Percentiles rank a stretch among this genome's conserved stretches.
These are phyloP conservation scores for Syncephalastrum monosporum DNA, from an alignment of 371 early-diverging fungal species.

Conservation along the genomic window DNA sequence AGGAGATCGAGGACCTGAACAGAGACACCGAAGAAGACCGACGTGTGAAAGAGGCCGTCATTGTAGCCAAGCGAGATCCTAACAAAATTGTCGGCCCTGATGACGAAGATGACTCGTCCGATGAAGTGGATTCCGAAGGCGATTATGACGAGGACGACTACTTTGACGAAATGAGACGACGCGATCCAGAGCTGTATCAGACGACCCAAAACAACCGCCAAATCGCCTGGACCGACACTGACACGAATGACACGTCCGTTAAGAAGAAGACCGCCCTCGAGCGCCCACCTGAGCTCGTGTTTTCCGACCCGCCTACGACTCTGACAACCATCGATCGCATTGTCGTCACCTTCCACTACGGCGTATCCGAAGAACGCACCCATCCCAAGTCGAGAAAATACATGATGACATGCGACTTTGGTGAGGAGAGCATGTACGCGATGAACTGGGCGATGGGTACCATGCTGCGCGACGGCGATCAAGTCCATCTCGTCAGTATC, in stretches of 20 bases:
- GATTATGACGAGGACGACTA: constrained; percentile 44
- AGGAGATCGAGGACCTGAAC: constrained; percentile 47
- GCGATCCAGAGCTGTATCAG: constrained; percentile 50
- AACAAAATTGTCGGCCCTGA: constrained; percentile 36
- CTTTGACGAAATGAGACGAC: constrained; percentile 43
- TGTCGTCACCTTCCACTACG: constrained; percentile 39
- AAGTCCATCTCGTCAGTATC: constrained; percentile 54
- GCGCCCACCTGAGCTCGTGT: constrained; percentile 32
- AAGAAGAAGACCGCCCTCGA: constrained; percentile 7
- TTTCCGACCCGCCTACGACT: constrained; percentile 40
- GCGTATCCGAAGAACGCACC: constrained; percentile 18
- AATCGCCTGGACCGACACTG: constrained; percentile 31
- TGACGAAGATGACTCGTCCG: constrained; percentile 13
- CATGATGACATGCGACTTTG: constrained; percentile 46
- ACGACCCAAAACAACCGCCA: constrained; percentile 48
- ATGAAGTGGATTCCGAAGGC: constrained; percentile 19
- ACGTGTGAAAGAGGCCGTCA: constrained; percentile 43
- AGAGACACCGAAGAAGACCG: constrained; percentile 43
- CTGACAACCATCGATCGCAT: constrained; percentile 33
- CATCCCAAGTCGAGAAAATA: constrained; percentile 27
- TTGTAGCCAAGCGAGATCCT: constrained; percentile 44
- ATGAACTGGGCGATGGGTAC: constrained; percentile 51
- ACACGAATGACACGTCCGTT: constrained; percentile 16
- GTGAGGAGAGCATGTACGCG: constrained; percentile 46
- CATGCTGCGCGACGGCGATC: constrained; percentile 52